These are phyloP conservation scores for Barnettozyma wickerhamii DNA, from an alignment of 805 yeast species.

Conservation along the genomic window DNA sequence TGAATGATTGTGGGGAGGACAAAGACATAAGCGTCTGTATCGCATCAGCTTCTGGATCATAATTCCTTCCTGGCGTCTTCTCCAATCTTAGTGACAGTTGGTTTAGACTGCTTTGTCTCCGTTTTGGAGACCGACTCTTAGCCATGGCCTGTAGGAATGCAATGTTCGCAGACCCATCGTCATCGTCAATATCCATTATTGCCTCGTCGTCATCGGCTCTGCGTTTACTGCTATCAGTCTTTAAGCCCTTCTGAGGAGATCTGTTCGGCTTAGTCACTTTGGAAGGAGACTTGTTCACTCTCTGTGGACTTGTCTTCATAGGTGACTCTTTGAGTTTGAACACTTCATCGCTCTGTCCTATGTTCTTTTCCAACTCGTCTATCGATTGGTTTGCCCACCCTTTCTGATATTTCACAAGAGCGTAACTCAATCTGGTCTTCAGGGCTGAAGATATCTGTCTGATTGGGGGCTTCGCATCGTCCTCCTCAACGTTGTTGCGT, in stretches of 20 bases:
- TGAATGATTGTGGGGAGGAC: slow-evolving; percentile 28
- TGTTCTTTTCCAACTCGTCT: slow-evolving; percentile 24
- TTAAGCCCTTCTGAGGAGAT: slow-evolving; percentile 7
- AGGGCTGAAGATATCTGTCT: slow-evolving; percentile 36
- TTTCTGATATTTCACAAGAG: slow-evolving; percentile 34
- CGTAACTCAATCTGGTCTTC: slow-evolving; percentile 37
- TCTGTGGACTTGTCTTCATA: slow-evolving; percentile 1
- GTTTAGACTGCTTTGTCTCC: slow-evolving; percentile 12
- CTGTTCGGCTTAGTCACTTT: slow-evolving; percentile 8
- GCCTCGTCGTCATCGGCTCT: slow-evolving; percentile 7
- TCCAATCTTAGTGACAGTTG: slow-evolving; percentile 4
- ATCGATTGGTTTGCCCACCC: slow-evolving; percentile 28
- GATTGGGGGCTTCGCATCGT: slow-evolving; percentile 32
- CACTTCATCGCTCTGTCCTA: slow-evolving; percentile 9
- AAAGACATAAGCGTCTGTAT: slow-evolving; percentile 38
- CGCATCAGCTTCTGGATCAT: slow-evolving; percentile 35
- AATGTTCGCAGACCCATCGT: slow-evolving; percentile 33
- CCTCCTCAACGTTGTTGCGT: slow-evolving; percentile 17
- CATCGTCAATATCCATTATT: slow-evolving; percentile 1
- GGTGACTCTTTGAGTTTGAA: background rate
- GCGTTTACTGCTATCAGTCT: slow-evolving; percentile 12
- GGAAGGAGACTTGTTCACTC: slow-evolving; percentile 3
- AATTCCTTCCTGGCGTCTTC: slow-evolving; percentile 2
- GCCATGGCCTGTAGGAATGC: slow-evolving; percentile 37
- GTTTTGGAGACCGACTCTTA: slow-evolving; percentile 28